Evolutionary conservation across 108 stramenopile species (phyloP).

Genomic region (Fragilariopsis cylindrus): DNA sequence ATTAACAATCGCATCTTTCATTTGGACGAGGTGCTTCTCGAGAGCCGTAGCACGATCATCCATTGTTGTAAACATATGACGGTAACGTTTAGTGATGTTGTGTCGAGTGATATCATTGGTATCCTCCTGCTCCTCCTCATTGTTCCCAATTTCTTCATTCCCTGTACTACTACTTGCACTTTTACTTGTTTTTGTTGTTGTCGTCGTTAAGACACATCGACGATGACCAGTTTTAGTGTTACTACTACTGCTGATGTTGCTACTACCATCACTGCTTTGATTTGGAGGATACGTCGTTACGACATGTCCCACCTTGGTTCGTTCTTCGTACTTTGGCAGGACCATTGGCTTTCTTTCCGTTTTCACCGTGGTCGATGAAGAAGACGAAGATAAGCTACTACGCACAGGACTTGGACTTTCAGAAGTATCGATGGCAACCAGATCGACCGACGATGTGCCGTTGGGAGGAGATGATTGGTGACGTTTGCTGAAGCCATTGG

Average conservation of each 20-base stretch:
- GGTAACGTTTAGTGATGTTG: constrained; percentile 54
- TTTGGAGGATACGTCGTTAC: constrained; percentile 45
- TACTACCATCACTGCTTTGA: constrained; percentile 17
- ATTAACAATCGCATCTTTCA: constrained; percentile 59
- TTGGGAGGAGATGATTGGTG: neutral
- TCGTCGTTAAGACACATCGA: constrained; percentile 14
- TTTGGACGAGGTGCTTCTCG: constrained; percentile 65
- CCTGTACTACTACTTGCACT: constrained; percentile 7
- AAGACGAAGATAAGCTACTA: neutral
- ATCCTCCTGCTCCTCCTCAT: neutral
- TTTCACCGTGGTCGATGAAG: neutral
- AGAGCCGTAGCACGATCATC: constrained; percentile 77
- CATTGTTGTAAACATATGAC: constrained; percentile 94
- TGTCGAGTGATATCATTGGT: constrained; percentile 21
- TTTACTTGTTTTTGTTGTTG: neutral
- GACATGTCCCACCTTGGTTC: constrained; percentile 50
- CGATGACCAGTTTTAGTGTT: neutral
- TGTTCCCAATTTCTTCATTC: constrained; percentile 1
- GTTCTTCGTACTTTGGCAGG: constrained; percentile 50
- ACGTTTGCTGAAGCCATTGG: constrained; percentile 38
- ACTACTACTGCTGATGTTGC: neutral
- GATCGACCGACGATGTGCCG: constrained; percentile 13
- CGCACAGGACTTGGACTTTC: constrained; percentile 5
- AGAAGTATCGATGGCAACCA: constrained; percentile 3
- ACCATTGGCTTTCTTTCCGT: neutral